These are phyloP conservation scores for Talaromyces sp. DNA, from an alignment of 2,329 filamentous ascomycete species.

Conservation along the genomic window DNA sequence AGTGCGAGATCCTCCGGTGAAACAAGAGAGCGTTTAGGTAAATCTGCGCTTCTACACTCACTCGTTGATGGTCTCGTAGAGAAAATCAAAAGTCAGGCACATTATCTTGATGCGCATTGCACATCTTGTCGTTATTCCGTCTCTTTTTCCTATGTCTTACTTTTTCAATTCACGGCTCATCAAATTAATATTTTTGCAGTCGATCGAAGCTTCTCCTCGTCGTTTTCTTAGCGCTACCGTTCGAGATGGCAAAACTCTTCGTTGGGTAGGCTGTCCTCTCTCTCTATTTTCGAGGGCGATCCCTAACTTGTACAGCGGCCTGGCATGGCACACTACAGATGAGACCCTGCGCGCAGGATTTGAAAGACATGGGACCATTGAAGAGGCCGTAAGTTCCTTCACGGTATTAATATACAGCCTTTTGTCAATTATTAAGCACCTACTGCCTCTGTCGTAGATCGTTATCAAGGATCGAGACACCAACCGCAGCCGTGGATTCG, in stretches of 20 bases:
- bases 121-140: not conserved
- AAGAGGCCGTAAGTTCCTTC: constrained; percentile 77
- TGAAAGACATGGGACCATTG: constrained; percentile 80
- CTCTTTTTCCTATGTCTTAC: not conserved
- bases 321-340: constrained; percentile 98
- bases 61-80: not conserved
- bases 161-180: constrained; percentile 9
- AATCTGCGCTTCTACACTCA: not conserved
- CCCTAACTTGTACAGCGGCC: constrained; percentile 59
- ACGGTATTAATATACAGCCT: constrained; percentile 8
- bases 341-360: constrained; percentile 82
- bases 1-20: not conserved
- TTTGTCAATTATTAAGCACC: not conserved
- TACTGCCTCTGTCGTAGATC: constrained; percentile 54
- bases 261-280: constrained; percentile 61
- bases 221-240: not conserved
- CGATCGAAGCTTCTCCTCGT: constrained; percentile 4
- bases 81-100: not conserved
- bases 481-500: constrained; percentile 92
- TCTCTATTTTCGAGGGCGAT: not conserved
- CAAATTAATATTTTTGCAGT: constrained; percentile 13
- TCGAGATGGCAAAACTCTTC: constrained; percentile 84
- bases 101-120: not conserved
- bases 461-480: constrained; percentile 98
- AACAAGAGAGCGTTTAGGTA: not conserved